Conservation (phyloP, 208 protist species). For the Trypanosoma lewisi region DNA sequence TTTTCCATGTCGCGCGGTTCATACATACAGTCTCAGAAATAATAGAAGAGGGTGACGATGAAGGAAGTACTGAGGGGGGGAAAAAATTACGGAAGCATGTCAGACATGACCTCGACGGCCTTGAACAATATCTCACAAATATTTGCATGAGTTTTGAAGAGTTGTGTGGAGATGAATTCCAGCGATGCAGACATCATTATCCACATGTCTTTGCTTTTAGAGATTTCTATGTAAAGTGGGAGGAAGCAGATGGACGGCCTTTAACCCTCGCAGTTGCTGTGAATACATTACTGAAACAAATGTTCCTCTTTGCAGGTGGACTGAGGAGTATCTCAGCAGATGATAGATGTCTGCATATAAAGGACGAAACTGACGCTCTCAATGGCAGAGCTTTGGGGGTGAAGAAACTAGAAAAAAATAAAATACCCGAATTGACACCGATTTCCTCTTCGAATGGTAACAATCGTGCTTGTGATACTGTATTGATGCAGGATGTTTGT, state of each 20-base stretch:
- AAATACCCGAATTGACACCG: no score
- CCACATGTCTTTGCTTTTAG: constrained; percentile 52
- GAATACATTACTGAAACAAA: constrained; percentile 45
- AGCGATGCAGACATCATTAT: constrained; percentile 39
- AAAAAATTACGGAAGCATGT: background rate
- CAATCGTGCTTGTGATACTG: no score
- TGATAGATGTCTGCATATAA: constrained; percentile 30
- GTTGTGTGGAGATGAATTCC: constrained; percentile 25
- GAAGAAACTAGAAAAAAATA: background rate
- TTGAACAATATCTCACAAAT: background rate
- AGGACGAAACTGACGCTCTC: background rate
- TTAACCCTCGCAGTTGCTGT: constrained; percentile 34
- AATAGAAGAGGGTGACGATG: background rate
- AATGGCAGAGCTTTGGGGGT: background rate
- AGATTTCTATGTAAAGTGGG: constrained; percentile 22
- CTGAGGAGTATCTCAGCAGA: constrained; percentile 57
- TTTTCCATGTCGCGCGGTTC: constrained; percentile 24
- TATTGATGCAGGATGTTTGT: constrained; percentile 43
- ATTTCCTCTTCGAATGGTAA: no score
- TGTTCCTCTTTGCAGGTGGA: constrained; percentile 64
- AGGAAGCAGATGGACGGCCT: constrained; percentile 20
- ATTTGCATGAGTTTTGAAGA: constrained; percentile 7
- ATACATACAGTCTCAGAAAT: background rate
- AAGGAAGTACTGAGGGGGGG: background rate
- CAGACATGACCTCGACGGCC: background rate